Base-by-base conservation (phyloP, 2,329 filamentous ascomycete species). In the Talaromyces pinophilus region DNA sequence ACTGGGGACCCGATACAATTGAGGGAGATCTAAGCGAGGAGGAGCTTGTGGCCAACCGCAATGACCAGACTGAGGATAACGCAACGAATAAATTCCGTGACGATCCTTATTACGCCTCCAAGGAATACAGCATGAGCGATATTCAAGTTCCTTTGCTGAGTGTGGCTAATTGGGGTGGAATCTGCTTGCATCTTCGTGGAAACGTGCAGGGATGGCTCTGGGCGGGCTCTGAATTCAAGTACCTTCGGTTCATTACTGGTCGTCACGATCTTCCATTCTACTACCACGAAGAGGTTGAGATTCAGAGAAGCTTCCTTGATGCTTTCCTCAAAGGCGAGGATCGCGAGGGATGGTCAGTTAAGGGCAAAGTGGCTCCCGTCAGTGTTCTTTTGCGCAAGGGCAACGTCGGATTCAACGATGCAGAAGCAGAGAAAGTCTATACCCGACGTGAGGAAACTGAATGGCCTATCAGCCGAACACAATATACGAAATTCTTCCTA, bases 221-320 rank as follows among this genome's bases (percentile, higher is more conserved):
- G 59, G 88, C 89, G 0, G 87, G 88, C 0, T 91, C 88, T 0
- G 81, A 87, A 66, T 80, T 87, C 68, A 92, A 92, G 74, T 92
- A 89, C 69, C 81, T 92, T 0, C 84, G 89, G 6, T 87, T 91
- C 73, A 89, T 91, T 72, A 88, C 85, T 0, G 89, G 90, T 1
- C 83, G 90, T 0, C 89, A 92, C 68, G 89, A 92, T 70, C 80
- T 92, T 1, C 89, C 89, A 0, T 91, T 92, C 74, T 92, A 91
- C 77, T 90, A 91, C 72, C 75, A 84, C 0, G 86, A 91, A 59
- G 87, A 91, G 68, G 88, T 90, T 0, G 86, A 89, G 67, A 70
- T 92, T 0, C 90, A 92, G 72, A 82, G 81, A 57, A 86, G 85
- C 69, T 92, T 92, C 74, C 78, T 92, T 0, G 87, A 91, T 67